These are phyloP conservation scores for Candida ovalis DNA, from an alignment of 805 yeast genomes.

Conservation along the genomic window DNA sequence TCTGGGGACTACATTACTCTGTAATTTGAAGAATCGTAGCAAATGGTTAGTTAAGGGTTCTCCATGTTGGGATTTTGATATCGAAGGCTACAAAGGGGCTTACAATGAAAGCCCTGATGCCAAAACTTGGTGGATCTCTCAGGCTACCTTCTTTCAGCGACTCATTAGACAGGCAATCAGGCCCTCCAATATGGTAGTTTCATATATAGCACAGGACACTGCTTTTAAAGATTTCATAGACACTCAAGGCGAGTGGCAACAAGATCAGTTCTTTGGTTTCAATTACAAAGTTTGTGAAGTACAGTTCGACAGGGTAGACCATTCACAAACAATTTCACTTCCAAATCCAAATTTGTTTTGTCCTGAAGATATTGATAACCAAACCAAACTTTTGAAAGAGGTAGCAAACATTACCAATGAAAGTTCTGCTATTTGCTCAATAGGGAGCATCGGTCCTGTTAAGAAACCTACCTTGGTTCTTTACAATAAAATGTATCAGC, in stretches of 20 bases:
- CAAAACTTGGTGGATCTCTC: constrained; percentile 39
- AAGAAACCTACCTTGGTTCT: constrained; percentile 36
- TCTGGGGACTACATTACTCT: constrained; percentile 38
- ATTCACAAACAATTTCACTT: constrained; percentile 8
- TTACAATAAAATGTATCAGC: constrained; percentile 36
- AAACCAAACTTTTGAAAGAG: constrained; percentile 20
- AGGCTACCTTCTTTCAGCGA: constrained; percentile 34
- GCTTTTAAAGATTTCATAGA: constrained; percentile 2
- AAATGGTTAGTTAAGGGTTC: constrained; percentile 43
- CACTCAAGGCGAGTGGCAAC: not conserved
- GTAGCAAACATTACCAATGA: constrained; percentile 23
- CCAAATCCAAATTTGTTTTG: constrained; percentile 36
- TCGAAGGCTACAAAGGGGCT: constrained; percentile 23
- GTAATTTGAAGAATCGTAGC: constrained; percentile 28
- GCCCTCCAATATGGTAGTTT: constrained; percentile 31
- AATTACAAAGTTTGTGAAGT: constrained; percentile 27
- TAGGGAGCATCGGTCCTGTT: constrained; percentile 26
- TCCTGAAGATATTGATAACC: constrained; percentile 31
- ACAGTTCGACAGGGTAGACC: not conserved
- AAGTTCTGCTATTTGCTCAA: constrained; percentile 29
- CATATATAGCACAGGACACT: constrained; percentile 30
- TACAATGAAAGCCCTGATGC: constrained; percentile 31
- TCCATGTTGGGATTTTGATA: constrained; percentile 28
- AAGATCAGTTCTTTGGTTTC: constrained; percentile 45
- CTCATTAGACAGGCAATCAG: constrained; percentile 31